These are phyloP conservation scores for Solanum sitiens DNA, from an alignment of 257 asterid species.

Conservation along the genomic window DNA sequence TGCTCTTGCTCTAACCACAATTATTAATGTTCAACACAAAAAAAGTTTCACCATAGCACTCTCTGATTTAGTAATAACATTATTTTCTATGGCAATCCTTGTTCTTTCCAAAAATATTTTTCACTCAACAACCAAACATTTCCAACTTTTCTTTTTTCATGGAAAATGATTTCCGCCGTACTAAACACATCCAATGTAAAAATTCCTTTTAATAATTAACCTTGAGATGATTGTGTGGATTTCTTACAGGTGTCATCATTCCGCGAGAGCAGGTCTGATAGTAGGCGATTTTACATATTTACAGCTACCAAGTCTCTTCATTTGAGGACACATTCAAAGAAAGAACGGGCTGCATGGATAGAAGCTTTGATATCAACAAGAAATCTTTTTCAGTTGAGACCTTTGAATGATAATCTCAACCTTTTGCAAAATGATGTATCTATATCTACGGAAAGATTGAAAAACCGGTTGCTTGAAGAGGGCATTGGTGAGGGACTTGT, in stretches of 20 bases:
- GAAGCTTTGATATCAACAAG: slow-evolving; percentile 63
- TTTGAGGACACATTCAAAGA: slow-evolving; percentile 60
- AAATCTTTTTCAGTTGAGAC: slow-evolving; percentile 49
- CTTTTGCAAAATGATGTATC: slow-evolving; percentile 56
- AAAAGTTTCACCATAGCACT: background rate
- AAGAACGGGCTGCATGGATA: slow-evolving; percentile 83
- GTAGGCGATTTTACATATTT: slow-evolving; percentile 78
- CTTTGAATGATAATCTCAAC: slow-evolving; percentile 39
- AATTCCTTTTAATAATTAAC: background rate
- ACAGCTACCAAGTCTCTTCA: slow-evolving; percentile 93
- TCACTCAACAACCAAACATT: background rate
- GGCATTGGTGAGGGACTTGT: slow-evolving; percentile 70
- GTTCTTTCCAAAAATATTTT: background rate
- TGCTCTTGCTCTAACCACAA: background rate
- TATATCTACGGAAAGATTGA: slow-evolving; percentile 68
- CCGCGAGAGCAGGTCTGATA: slow-evolving; percentile 91
- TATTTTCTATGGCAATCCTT: background rate
- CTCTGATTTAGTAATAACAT: background rate
- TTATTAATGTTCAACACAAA: background rate
- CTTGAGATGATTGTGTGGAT: background rate
- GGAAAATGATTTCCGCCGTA: background rate
- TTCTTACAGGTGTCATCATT: slow-evolving; percentile 70
- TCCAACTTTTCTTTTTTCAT: background rate
- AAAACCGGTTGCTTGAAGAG: slow-evolving; percentile 65
- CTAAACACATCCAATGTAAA: background rate